Evolutionary conservation across 2,329 filamentous ascomycete species (phyloP), one percentile per base, ranked within the genome.

Genomic region (Cytospora paraplurivora): DNA sequence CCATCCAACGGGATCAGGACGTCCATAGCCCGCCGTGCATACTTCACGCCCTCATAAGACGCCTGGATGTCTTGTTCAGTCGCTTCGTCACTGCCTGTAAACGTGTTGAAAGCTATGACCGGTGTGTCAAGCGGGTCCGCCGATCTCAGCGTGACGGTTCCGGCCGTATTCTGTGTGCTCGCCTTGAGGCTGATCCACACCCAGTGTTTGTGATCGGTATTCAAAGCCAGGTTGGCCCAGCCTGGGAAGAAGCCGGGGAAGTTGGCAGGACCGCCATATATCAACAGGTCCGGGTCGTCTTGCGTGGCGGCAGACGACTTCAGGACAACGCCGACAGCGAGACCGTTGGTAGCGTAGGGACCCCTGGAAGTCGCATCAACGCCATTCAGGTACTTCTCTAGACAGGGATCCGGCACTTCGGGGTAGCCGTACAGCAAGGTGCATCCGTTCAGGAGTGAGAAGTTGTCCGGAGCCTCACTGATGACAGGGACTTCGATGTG

Each of bases 51-150:
- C 69, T 90, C 86, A 37, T 78, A 76, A 15, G 87, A 67, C 0
- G 85, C 84, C 54, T 85, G 81, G 10, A 84, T 70, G 54, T 85
- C 80, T 37, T 78, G 76, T 0, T 74, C 74, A 4, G 78, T 75
- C 7, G 83, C 82, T 27, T 80, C 77, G 21, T 71, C 75, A 21
- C 83, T 82, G 0, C 77, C 76, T 54, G 81, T 78, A 75, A 85
- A 88, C 73, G 82, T 88, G 72, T 86, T 84, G 76, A 87, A 89
- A 56, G 78, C 77, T 67, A 91, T 88, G 7, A 82, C 72, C 0
- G 89, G 89, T 3, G 80, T 76, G 60, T 90, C 88, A 0, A 84
- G 82, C 0, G 89, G 88, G 70, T 91, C 82, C 0, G 82, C 75
- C 0, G 85, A 87, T 17, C 77, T 78, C 6, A 92, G 81, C 4